Percentiles rank a stretch among this genome's conserved stretches.
Conservation (phyloP, 1,139 yeast genomes). For the Yamadazyma dendronema region DNA sequence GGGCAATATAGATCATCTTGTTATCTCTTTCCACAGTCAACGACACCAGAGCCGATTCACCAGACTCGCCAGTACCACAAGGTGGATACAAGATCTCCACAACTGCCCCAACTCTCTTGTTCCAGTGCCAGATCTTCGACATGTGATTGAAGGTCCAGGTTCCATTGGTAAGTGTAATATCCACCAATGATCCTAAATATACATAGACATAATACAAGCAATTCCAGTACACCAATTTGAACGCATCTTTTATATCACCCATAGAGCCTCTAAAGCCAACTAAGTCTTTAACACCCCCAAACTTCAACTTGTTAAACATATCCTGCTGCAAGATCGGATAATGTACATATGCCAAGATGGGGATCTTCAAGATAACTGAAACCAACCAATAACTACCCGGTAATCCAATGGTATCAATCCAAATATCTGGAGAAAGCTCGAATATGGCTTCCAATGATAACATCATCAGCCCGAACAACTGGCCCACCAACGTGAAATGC, state of each 20-base stretch:
- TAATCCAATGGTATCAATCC: conserved; percentile 92
- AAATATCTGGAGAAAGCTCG: conserved; percentile 79
- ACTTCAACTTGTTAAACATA: conserved; percentile 65
- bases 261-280: conserved; percentile 12
- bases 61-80: conserved; percentile 57
- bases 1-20: conserved; percentile 76
- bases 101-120: conserved; percentile 20
- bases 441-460: conserved; percentile 71
- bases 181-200: conserved; percentile 64
- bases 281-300: conserved; percentile 23
- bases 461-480: conserved; percentile 74
- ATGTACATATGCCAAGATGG: conserved; percentile 85
- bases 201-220: conserved; percentile 59
- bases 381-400: conserved; percentile 75
- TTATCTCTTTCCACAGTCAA: conserved; percentile 44
- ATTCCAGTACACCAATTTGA: conserved; percentile 73
- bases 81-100: conserved; percentile 77
- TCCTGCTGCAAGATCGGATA: conserved; percentile 89
- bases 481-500: conserved; percentile 78
- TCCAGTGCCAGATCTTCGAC: conserved; percentile 53
- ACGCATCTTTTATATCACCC: conserved; percentile 24
- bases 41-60: not conserved
- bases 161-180: conserved; percentile 74
- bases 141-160: conserved; percentile 90
- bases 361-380: conserved; percentile 54